Base-by-base conservation (phyloP, 345 rosid species). In the Sapria himalayana region DNA sequence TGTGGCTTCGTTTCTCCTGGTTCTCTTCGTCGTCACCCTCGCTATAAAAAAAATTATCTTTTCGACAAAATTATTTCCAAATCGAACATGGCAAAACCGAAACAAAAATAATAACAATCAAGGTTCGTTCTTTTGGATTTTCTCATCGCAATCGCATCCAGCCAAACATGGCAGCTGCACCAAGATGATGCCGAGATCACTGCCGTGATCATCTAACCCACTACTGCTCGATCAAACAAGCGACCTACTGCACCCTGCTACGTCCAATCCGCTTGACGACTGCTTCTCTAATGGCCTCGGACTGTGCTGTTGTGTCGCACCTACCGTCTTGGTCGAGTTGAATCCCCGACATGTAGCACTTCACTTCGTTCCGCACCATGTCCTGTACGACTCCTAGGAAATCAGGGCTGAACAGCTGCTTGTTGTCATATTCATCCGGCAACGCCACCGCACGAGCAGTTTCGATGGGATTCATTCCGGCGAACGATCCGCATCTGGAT, bases 361-460 rank as follows among this genome's bases (percentile, higher is more conserved):
- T 59, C 45, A 79, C 92, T 45, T 79, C 92, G 50, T 64, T 58
- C 55, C 71, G 58, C 25, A 76, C 60, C 92, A 76, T 76, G 37
- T 76, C 81, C 46, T 76, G 85, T 77, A 79, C 58, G 50, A 70
- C 63, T 8, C 62, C 55, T 61, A 75, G 58, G 46, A 79, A 73
- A 62, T 76, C 81, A 1, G 62, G 32, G 23, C 45, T 76, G 55
- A 76, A 73, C 37, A 76, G 68, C 61, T 75, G 81, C 18, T 53
- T 59, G 58, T 68, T 78, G 11, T 9, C 65, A 14, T 19, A 23
- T 10, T 41, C 48, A 1, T 41, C 34, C 20, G 22, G 15, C n/a
- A 34, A 27, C 22, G 16, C 20, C 33, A 19, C 25, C 27, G 61
- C 8, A 17, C 40, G 33, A 43, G 9, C n/a, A 18, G 40, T 46